A percentile compares a stretch with the other conserved stretches of the same genome.
These are phyloP conservation scores for Cylindrotheca closterium DNA, from an alignment of 108 stramenopile species.

Conservation along the genomic window DNA sequence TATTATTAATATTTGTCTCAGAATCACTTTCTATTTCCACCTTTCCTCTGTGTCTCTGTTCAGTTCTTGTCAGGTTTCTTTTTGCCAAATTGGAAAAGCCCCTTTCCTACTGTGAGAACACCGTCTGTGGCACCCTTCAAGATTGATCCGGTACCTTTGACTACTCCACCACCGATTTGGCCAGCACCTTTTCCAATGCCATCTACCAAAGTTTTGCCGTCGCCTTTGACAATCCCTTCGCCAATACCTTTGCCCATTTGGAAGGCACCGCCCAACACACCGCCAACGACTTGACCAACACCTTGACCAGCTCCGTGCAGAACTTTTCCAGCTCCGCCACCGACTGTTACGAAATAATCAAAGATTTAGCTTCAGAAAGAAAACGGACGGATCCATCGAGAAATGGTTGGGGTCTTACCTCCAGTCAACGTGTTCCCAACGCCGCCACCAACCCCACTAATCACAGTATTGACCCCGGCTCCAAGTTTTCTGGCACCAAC, in stretches of 20 bases:
- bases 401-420: slow-evolving; percentile 47
- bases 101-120: slow-evolving; percentile 66
- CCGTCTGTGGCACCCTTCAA: slow-evolving; percentile 80
- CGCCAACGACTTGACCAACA: slow-evolving; percentile 79
- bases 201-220: slow-evolving; percentile 60
- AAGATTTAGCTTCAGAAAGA: too few species aligned
- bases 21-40: too few species aligned
- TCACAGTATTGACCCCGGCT: slow-evolving; percentile 82
- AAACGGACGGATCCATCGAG: too few species aligned
- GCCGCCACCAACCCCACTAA: slow-evolving; percentile 79
- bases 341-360: too few species aligned
- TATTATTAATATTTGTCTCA: too few species aligned
- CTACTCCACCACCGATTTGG: slow-evolving; percentile 70
- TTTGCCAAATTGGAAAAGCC: slow-evolving; percentile 71
- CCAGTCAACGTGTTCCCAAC: slow-evolving; percentile 78
- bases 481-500: slow-evolving; percentile 78
- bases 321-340: slow-evolving; percentile 72
- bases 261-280: slow-evolving; percentile 71
- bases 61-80: too few species aligned
- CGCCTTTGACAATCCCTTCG: slow-evolving; percentile 70
- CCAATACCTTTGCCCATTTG: slow-evolving; percentile 78
- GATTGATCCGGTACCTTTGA: slow-evolving; percentile 74
- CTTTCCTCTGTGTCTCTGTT: too few species aligned
- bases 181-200: slow-evolving; percentile 68
- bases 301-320: slow-evolving; percentile 81